Evolutionary conservation across 768 basidiomycete genomes (phyloP).

Genomic region (Lactarius evosmus): DNA sequence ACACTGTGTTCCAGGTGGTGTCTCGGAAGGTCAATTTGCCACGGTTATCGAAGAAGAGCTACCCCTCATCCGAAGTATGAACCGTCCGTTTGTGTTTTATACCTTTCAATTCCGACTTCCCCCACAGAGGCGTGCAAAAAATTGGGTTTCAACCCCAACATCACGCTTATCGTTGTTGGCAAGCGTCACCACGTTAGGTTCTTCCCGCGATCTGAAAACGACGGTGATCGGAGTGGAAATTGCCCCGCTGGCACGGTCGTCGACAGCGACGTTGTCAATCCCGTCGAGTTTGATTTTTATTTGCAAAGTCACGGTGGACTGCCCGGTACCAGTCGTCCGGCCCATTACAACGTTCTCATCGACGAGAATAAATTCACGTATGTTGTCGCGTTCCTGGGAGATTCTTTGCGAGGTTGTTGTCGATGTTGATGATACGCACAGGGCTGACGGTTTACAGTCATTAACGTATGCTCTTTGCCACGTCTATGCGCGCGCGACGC

Average conservation of each 20-base stretch:
- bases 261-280: conserved; percentile 66
- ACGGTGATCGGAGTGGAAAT: conserved; percentile 68
- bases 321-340: conserved; percentile 69
- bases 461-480: conserved; percentile 76
- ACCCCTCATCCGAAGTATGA: conserved; percentile 52
- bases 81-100: neutral
- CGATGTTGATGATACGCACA: conserved; percentile 31
- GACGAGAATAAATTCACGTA: conserved; percentile 65
- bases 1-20: conserved; percentile 40
- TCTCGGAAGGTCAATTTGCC: conserved; percentile 54
- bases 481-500: conserved; percentile 74
- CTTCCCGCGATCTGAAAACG: conserved; percentile 45
- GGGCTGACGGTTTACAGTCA: conserved; percentile 65
- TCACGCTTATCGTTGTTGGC: conserved; percentile 77
- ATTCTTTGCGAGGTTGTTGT: neutral
- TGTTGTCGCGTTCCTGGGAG: conserved; percentile 22
- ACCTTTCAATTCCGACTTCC: neutral
- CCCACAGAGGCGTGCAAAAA: conserved; percentile 61
- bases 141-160: conserved; percentile 55
- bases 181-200: conserved; percentile 71
- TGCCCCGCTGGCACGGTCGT: conserved; percentile 76
- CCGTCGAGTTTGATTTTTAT: conserved; percentile 75
- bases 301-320: conserved; percentile 75
- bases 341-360: conserved; percentile 52
- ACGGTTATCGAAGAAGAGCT: conserved; percentile 56